Evolutionary conservation across 176 grass and related monocot species (phyloP).

Genomic region (Areca catechu): DNA sequence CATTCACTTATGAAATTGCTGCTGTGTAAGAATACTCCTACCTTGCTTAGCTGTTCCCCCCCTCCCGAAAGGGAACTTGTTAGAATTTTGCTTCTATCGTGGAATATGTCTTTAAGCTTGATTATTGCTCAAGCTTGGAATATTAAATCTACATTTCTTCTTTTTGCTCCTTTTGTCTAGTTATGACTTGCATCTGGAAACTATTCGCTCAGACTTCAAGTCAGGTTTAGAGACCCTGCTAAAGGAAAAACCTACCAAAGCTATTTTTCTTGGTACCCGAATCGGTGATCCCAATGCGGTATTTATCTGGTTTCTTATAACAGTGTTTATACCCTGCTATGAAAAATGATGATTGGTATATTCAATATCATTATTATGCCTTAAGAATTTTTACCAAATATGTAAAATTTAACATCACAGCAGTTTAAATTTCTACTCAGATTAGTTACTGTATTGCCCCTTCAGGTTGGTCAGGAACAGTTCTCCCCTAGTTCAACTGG

Average conservation of each 20-base stretch:
- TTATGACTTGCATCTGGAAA: slow-evolving; percentile 89
- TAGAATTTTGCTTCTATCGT: too few relatives aligned
- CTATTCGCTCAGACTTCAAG: slow-evolving; percentile 86
- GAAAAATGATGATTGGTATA: too few relatives aligned
- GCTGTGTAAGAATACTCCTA: slow-evolving; percentile 41
- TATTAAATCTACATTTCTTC: background rate
- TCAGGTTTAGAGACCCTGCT: slow-evolving; percentile 78
- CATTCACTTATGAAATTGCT: slow-evolving; percentile 91
- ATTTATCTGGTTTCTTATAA: slow-evolving; percentile 4
- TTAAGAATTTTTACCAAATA: too few relatives aligned
- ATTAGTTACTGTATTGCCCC: slow-evolving; percentile 16
- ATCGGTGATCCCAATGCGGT: slow-evolving; percentile 99
- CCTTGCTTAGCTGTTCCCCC: background rate
- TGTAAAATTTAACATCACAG: too few relatives aligned
- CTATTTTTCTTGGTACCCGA: slow-evolving; percentile 98
- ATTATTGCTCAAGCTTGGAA: background rate
- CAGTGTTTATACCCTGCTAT: too few relatives aligned
- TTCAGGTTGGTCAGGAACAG: slow-evolving; percentile 98
- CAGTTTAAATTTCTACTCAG: too few relatives aligned
- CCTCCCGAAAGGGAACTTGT: too few relatives aligned
- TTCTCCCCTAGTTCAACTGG: slow-evolving; percentile 96
- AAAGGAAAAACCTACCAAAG: slow-evolving; percentile 75
- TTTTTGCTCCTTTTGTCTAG: slow-evolving; percentile 25
- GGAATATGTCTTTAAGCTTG: background rate
- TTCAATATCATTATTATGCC: too few relatives aligned